Percentiles rank a stretch among this genome's conserved stretches.
Conservation (phyloP, 352 stramenopile genomes). For the Thraustochytrium striatum region DNA sequence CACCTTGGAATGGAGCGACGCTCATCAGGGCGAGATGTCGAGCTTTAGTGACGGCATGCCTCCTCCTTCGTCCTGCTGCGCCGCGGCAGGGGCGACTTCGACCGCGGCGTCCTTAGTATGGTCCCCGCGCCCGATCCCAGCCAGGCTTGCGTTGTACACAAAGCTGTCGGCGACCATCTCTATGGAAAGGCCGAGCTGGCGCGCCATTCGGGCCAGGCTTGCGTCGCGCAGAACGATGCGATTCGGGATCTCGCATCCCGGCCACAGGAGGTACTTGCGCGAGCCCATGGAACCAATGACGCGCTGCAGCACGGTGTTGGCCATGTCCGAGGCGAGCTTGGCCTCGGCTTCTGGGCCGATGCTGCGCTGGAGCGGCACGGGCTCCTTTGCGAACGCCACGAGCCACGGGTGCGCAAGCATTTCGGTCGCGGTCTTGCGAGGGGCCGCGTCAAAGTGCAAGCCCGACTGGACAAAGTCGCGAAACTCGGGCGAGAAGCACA, state of each 20-base stretch:
- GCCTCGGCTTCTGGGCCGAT: neutral
- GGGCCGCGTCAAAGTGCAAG: constrained; percentile 3
- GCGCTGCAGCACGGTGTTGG: neutral
- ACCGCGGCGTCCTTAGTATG: too few relatives aligned
- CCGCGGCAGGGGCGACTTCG: too few relatives aligned
- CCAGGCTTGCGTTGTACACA: neutral
- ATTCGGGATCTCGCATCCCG: neutral
- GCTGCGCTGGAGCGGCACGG: neutral
- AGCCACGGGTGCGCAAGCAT: constrained; percentile 25
- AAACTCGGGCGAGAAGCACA: neutral
- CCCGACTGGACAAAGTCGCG: neutral
- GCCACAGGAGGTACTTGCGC: constrained; percentile 16
- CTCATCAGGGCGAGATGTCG: too few relatives aligned
- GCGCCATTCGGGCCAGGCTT: neutral
- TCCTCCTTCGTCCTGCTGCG: too few relatives aligned
- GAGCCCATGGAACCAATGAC: neutral
- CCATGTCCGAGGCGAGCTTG: neutral
- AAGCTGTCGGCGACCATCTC: neutral
- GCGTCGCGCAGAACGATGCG: neutral
- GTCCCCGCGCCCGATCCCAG: too few relatives aligned
- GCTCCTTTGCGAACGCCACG: neutral
- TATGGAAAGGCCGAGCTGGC: neutral
- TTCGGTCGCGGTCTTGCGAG: neutral
- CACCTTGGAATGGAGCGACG: too few relatives aligned
- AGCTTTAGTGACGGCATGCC: too few relatives aligned